Conservation (phyloP, 2,329 filamentous ascomycete genomes). For the Penicillium sclerotigenum region DNA sequence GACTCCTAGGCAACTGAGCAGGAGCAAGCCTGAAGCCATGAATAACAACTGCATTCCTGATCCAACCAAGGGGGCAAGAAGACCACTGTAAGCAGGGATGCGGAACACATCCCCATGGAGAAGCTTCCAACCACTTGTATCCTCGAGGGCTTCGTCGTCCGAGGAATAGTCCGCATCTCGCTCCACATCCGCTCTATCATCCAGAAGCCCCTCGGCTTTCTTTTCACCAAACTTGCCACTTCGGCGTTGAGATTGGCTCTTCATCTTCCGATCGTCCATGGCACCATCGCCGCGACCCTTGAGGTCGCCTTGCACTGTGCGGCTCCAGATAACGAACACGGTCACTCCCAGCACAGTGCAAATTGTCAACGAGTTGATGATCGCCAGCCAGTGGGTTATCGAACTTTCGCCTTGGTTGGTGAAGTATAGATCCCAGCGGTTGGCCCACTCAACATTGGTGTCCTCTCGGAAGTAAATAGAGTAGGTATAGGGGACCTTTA, state of each 20-base stretch:
- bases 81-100: slow-evolving; percentile 63
- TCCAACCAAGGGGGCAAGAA: slow-evolving; percentile 76
- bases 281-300: slow-evolving; percentile 67
- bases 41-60: slow-evolving; percentile 85
- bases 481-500: slow-evolving; percentile 81
- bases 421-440: slow-evolving; percentile 86
- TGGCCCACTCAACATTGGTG: slow-evolving; percentile 73
- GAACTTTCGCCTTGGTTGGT: slow-evolving; percentile 79
- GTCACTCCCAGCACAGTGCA: slow-evolving; percentile 73
- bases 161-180: slow-evolving; percentile 56
- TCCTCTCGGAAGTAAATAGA: slow-evolving; percentile 88
- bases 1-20: slow-evolving; percentile 71
- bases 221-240: slow-evolving; percentile 51
- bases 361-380: slow-evolving; percentile 82
- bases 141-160: slow-evolving; percentile 72
- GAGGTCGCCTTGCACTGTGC: slow-evolving; percentile 75
- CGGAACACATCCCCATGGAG: slow-evolving; percentile 87
- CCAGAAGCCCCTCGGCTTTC: slow-evolving; percentile 55
- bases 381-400: slow-evolving; percentile 82
- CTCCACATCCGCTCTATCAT: slow-evolving; percentile 55
- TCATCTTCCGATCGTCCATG: slow-evolving; percentile 65
- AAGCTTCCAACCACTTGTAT: slow-evolving; percentile 83
- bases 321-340: slow-evolving; percentile 75
- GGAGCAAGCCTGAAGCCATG: slow-evolving; percentile 69
- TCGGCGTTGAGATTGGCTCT: slow-evolving; percentile 37